These are phyloP conservation scores for Tolypocladium guangdongense DNA, from an alignment of 2,329 filamentous ascomycete species.

Conservation along the genomic window DNA sequence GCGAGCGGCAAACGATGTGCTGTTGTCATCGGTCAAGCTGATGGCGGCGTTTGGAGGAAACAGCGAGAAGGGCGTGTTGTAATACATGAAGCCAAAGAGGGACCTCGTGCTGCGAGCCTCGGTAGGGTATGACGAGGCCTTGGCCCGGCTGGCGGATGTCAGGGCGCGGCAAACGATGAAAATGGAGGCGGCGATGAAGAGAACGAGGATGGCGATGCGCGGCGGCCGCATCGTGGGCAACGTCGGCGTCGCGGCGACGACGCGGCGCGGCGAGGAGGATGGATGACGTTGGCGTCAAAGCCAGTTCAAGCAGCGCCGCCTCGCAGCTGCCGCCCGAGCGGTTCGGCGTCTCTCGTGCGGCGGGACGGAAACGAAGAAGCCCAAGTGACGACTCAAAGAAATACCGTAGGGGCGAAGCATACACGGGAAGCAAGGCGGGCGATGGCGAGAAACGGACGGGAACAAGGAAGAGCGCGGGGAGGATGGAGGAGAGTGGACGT, in stretches of 20 bases:
- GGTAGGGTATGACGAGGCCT: conserved; percentile 13
- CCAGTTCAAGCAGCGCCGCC: conserved; percentile 2
- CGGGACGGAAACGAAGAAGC: neutral
- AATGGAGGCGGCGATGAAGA: conserved; percentile 42
- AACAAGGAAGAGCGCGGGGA: neutral
- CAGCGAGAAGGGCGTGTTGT: conserved; percentile 68
- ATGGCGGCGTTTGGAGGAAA: conserved; percentile 95
- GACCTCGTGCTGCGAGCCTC: conserved; percentile 12
- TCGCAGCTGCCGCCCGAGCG: neutral
- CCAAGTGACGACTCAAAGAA: neutral
- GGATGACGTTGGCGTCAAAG: conserved; percentile 1
- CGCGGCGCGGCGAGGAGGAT: neutral
- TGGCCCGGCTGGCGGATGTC: conserved; percentile 22
- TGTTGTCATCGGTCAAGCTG: conserved; percentile 94
- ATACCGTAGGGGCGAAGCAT: neutral
- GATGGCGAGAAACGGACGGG: neutral
- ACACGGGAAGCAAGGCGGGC: neutral
- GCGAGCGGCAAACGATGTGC: conserved; percentile 87
- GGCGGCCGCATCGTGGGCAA: conserved; percentile 39
- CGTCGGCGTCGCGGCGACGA: neutral
- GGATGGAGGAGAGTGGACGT: neutral
- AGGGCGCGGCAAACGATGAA: conserved; percentile 45
- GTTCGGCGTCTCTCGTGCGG: neutral
- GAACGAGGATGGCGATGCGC: conserved; percentile 40
- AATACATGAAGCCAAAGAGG: conserved; percentile 47